Conservation (phyloP, 352 stramenopile genomes). For the Pythium dissimile region DNA sequence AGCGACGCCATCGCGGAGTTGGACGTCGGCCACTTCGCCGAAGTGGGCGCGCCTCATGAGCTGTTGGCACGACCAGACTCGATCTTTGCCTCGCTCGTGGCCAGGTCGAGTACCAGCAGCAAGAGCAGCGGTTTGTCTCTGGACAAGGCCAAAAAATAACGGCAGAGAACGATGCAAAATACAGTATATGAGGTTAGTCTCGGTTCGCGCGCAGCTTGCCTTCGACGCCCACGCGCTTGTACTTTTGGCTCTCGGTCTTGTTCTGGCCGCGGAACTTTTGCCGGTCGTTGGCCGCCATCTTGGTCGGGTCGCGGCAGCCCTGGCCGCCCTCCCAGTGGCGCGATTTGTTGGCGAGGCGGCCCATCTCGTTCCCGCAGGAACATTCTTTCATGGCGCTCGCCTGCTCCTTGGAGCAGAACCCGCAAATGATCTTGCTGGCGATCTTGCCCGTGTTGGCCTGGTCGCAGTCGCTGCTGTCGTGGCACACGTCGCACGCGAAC, state of each 20-base stretch:
- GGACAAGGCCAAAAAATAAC: too few species aligned
- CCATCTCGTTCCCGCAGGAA: constrained; percentile 69
- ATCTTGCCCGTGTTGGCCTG: constrained; percentile 73
- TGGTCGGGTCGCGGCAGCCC: constrained; percentile 56
- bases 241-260: constrained; percentile 84
- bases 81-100: too few species aligned
- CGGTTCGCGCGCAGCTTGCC: constrained; percentile 9
- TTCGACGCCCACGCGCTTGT: constrained; percentile 54
- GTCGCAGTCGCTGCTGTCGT: constrained; percentile 66
- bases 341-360: constrained; percentile 37
- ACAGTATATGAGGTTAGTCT: too few species aligned
- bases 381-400: constrained; percentile 72
- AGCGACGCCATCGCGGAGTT: constrained; percentile 69
- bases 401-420: constrained; percentile 80
- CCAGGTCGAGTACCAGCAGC: too few species aligned
- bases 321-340: constrained; percentile 75
- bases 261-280: constrained; percentile 72
- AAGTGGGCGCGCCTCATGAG: not conserved
- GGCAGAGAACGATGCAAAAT: too few species aligned
- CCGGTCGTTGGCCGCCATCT: constrained; percentile 65
- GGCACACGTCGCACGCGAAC: constrained; percentile 80
- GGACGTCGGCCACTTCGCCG: not conserved
- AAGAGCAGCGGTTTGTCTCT: too few species aligned
- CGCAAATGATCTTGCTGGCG: constrained; percentile 81
- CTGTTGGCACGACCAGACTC: too few species aligned